These are phyloP conservation scores for Tephrocybe sp. DNA, from an alignment of 768 basidiomycete genomes.

Conservation along the genomic window DNA sequence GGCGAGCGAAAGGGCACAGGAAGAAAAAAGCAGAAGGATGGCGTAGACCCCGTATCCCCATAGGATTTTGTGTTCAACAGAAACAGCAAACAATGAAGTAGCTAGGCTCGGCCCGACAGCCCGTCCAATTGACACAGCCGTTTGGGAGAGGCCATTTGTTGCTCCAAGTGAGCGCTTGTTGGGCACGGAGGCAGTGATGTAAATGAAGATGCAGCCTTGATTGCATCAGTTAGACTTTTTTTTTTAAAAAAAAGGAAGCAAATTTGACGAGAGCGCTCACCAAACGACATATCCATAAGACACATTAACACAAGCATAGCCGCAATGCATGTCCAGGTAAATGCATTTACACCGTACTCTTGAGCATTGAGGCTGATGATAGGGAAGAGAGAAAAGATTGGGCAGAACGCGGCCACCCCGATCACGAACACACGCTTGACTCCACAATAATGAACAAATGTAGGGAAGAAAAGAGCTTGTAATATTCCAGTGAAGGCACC, in stretches of 20 bases:
- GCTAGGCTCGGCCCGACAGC: slow-evolving; percentile 47
- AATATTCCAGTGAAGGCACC: slow-evolving; percentile 29
- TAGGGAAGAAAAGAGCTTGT: slow-evolving; percentile 30
- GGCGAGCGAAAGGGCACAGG: slow-evolving; percentile 29
- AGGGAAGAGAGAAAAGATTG: slow-evolving; percentile 37
- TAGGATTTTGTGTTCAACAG: slow-evolving; percentile 43
- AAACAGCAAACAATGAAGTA: slow-evolving; percentile 51
- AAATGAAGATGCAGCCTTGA: slow-evolving; percentile 50
- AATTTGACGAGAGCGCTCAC: slow-evolving; percentile 27
- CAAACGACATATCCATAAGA: slow-evolving; percentile 38
- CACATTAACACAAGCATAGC: slow-evolving; percentile 24
- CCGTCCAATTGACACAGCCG: slow-evolving; percentile 40
- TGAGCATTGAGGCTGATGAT: slow-evolving; percentile 35
- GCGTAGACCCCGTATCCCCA: slow-evolving; percentile 47
- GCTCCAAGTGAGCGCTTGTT: slow-evolving; percentile 47
- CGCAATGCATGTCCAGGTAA: slow-evolving; percentile 35
- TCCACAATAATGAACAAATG: slow-evolving; percentile 37
- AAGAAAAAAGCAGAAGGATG: slow-evolving; percentile 30
- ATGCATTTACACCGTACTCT: slow-evolving; percentile 25
- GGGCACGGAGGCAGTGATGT: slow-evolving; percentile 46
- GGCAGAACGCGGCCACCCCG: slow-evolving; percentile 30
- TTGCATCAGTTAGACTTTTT: neutral
- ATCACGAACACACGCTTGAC: slow-evolving; percentile 37
- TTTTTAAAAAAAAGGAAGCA: neutral
- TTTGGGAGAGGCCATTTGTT: slow-evolving; percentile 48